Percentiles rank a stretch among this genome's conserved stretches.
phyloP scores from a whole-genome alignment of 2,329 filamentous ascomycete species.

The Fusarium camptoceras region DNA sequence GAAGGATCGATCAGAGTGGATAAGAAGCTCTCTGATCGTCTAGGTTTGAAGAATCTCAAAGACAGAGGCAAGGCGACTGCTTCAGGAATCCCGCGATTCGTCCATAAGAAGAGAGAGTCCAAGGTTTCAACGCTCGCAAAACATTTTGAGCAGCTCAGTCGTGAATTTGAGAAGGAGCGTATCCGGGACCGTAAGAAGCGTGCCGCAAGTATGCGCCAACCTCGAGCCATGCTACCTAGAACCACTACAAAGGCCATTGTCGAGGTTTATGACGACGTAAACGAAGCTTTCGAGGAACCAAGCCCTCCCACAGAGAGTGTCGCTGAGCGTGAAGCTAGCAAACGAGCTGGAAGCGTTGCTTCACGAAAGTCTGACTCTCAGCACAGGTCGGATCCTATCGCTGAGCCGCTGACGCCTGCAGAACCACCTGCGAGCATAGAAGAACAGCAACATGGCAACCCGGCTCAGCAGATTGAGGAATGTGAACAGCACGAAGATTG shows the following conservation, averaged over 20 bases:
- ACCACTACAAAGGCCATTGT: constrained; percentile 96
- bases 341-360: constrained; percentile 43
- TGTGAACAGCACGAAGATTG: constrained; percentile 46
- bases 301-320: constrained; percentile 63
- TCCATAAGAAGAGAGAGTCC: constrained; percentile 78
- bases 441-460: constrained; percentile 39
- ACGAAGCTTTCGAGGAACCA: constrained; percentile 89
- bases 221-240: constrained; percentile 83
- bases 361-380: constrained; percentile 48
- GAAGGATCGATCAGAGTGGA: constrained; percentile 67
- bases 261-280: constrained; percentile 93
- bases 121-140: constrained; percentile 92
- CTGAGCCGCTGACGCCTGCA: constrained; percentile 41
- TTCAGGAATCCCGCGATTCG: constrained; percentile 91
- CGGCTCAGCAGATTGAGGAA: constrained; percentile 46
- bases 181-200: constrained; percentile 85
- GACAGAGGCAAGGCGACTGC: constrained; percentile 63
- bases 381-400: constrained; percentile 28
- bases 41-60: constrained; percentile 75
- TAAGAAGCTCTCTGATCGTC: constrained; percentile 80
- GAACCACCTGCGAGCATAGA: constrained; percentile 42
- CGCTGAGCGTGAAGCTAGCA: constrained; percentile 49
- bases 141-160: constrained; percentile 95
- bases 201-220: constrained; percentile 78
- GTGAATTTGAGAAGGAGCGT: constrained; percentile 95